phyloP scores from a whole-genome alignment of 2,329 filamentous ascomycete genomes.

The Fusarium gaditjirri region DNA sequence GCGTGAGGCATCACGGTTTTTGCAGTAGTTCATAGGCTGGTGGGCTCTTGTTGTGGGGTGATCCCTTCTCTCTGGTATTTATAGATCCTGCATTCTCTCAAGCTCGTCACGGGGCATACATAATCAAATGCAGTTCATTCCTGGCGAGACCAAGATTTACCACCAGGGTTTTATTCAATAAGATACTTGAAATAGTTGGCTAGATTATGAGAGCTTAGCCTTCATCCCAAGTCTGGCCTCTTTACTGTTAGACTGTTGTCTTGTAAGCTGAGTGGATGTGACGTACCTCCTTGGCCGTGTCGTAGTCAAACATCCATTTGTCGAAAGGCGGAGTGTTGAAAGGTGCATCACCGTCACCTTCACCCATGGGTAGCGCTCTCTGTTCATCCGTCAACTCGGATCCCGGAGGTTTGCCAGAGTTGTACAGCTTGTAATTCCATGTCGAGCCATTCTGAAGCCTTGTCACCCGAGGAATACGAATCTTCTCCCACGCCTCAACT shows the following conservation, averaged over 20 bases:
- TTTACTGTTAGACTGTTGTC: background rate
- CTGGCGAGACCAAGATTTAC: background rate
- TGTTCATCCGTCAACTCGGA: background rate
- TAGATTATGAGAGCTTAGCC: background rate
- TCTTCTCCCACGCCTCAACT: background rate
- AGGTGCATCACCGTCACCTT: background rate
- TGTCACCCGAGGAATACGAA: background rate
- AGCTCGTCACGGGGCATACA: no score
- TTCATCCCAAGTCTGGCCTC: background rate
- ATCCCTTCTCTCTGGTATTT: no score
- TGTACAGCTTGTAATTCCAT: background rate
- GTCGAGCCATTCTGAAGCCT: background rate
- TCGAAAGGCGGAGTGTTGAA: background rate
- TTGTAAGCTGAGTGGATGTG: fast-evolving
- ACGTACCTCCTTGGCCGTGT: background rate
- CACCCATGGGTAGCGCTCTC: background rate
- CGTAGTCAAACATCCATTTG: background rate
- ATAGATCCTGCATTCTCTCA: no score
- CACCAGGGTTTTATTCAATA: no score
- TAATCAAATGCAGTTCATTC: no score
- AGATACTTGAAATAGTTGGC: fast-evolving
- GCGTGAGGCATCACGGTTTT: background rate
- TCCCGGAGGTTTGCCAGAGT: background rate
- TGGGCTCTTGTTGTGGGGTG: no score
- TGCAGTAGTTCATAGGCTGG: no score